A percentile compares a stretch with the other conserved stretches of the same genome.
Conservation (phyloP, 805 yeast species). For the Huiozyma sinensis region DNA sequence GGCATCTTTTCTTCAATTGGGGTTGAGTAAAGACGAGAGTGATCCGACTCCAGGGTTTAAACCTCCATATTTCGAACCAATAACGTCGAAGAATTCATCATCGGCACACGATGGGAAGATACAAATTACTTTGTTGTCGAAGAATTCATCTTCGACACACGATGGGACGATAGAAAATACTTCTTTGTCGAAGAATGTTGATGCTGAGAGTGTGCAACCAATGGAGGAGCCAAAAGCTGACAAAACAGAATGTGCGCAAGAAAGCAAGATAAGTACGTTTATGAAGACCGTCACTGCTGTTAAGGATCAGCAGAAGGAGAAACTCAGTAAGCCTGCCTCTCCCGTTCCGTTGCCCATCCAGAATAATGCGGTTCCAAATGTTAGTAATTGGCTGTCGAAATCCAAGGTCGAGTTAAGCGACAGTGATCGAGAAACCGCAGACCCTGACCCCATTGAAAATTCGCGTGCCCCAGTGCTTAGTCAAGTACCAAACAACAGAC, state of each 20-base stretch:
- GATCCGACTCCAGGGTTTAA: not conserved
- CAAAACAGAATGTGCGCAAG: no score
- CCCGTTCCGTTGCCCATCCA: not conserved
- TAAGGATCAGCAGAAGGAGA: not conserved
- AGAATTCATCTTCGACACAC: not conserved
- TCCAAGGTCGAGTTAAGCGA: slow-evolving; percentile 2
- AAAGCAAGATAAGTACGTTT: slow-evolving; percentile 1
- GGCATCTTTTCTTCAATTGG: not conserved
- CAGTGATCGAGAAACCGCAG: slow-evolving; percentile 1
- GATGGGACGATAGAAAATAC: not conserved
- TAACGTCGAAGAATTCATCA: not conserved
- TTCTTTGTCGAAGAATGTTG: no score
- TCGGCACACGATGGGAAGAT: not conserved
- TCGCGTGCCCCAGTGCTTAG: no score
- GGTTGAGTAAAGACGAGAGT: not conserved
- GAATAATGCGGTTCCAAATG: not conserved
- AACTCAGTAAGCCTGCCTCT: not conserved
- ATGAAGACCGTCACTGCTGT: slow-evolving; percentile 1
- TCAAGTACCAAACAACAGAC: not conserved
- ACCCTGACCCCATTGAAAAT: not conserved
- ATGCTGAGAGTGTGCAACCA: no score
- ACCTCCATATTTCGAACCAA: not conserved
- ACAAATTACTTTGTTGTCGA: not conserved
- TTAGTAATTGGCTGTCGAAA: slow-evolving; percentile 1
- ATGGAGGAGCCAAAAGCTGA: no score